Evolutionary conservation across 208 protist species (phyloP).

Genomic region (Trypanosoma avium): DNA sequence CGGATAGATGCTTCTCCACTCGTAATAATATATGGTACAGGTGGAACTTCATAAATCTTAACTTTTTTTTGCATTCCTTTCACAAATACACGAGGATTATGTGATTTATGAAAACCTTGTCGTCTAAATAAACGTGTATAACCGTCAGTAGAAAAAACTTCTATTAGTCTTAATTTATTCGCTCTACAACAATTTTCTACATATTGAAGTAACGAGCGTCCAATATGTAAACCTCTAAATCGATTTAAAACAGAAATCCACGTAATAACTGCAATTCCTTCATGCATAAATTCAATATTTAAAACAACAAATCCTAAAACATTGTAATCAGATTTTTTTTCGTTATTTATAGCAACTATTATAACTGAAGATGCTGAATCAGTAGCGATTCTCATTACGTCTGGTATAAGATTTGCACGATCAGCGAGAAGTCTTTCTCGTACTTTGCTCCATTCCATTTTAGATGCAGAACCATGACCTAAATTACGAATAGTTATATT

Average conservation of each 20-base stretch:
- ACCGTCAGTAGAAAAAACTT: slow-evolving; percentile 5
- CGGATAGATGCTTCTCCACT: slow-evolving; percentile 12
- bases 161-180: slow-evolving; percentile 4
- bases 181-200: slow-evolving; percentile 20
- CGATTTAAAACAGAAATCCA: slow-evolving; percentile 32
- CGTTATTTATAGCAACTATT: slow-evolving; percentile 10
- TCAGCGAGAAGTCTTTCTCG: background rate
- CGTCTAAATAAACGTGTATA: slow-evolving; percentile 14
- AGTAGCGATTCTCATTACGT: slow-evolving; percentile 1
- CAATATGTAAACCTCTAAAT: slow-evolving; percentile 21
- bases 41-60: background rate
- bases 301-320: slow-evolving; percentile 25
- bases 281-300: slow-evolving; percentile 6
- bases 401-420: slow-evolving; percentile 1
- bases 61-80: slow-evolving; percentile 11
- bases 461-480: background rate
- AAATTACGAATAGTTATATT: slow-evolving; percentile 5
- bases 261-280: slow-evolving; percentile 9
- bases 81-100: background rate
- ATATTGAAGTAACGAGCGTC: slow-evolving; percentile 25
- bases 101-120: background rate
- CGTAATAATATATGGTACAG: slow-evolving; percentile 11
- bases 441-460: slow-evolving; percentile 2
- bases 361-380: slow-evolving; percentile 18
- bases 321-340: background rate